Evolutionary conservation across 2,329 filamentous ascomycete genomes (phyloP).

Genomic region (Dryadomyces sulphureus): DNA sequence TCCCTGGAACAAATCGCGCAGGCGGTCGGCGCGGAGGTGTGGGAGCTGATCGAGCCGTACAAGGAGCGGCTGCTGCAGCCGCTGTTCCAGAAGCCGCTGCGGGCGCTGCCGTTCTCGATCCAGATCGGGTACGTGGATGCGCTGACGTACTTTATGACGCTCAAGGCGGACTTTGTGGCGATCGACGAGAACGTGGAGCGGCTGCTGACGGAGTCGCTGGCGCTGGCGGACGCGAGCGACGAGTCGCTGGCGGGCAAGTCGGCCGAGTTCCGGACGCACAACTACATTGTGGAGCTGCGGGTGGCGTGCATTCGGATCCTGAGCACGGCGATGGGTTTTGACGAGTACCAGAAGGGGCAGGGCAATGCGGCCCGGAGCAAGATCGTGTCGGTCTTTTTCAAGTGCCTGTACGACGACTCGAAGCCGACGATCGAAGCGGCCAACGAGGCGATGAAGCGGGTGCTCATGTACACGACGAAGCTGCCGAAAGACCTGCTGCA

Average conservation of each 20-base stretch:
- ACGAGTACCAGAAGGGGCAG: slow-evolving; percentile 70
- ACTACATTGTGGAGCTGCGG: slow-evolving; percentile 78
- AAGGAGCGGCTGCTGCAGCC: slow-evolving; percentile 80
- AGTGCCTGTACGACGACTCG: slow-evolving; percentile 86
- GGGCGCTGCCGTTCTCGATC: slow-evolving; percentile 81
- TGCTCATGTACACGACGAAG: slow-evolving; percentile 78
- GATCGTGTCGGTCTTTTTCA: slow-evolving; percentile 95
- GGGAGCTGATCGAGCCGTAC: slow-evolving; percentile 78
- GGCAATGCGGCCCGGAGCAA: slow-evolving; percentile 50
- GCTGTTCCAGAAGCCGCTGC: slow-evolving; percentile 88
- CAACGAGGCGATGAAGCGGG: slow-evolving; percentile 76
- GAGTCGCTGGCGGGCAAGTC: slow-evolving; percentile 87
- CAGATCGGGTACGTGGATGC: slow-evolving; percentile 99
- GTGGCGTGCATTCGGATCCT: slow-evolving; percentile 89
- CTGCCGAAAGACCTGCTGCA: slow-evolving; percentile 91
- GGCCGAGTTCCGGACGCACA: slow-evolving; percentile 85
- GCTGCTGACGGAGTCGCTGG: slow-evolving; percentile 82
- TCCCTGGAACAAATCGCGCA: slow-evolving; percentile 71
- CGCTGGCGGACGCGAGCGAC: slow-evolving; percentile 86
- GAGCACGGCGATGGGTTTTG: slow-evolving; percentile 84
- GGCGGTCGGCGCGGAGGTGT: slow-evolving; percentile 62
- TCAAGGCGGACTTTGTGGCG: slow-evolving; percentile 76
- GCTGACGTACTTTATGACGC: slow-evolving; percentile 82
- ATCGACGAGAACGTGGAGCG: slow-evolving; percentile 89
- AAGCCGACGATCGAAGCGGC: slow-evolving; percentile 86